Evolutionary conservation across 306 rosid species (phyloP), one percentile per base, ranked within the genome.

Genomic region (Dicorynia guianensis): DNA sequence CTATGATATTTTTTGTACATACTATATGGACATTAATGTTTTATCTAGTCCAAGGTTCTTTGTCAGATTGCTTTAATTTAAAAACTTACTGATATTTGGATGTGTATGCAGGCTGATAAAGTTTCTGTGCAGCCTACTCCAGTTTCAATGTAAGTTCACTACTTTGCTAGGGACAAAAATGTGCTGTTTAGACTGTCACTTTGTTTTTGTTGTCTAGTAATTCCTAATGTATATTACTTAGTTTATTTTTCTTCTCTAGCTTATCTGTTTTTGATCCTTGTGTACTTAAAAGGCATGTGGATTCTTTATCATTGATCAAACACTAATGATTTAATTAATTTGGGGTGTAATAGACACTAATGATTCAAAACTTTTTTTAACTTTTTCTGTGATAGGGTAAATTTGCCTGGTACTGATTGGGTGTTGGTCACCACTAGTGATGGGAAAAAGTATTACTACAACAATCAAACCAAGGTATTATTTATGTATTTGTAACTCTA

Each of bases 341-440:
- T 6, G 46, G 50, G 46, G 53, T 25, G 30, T 73, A 33, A 73
- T 42, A 11, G 48, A 15, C 68, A 44, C 58, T 25, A 67, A 44
- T 34, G 56, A 69, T 54, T 20, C 30, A 2, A 25, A 43, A 55
- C 11, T 42, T 34, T 56, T 48, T 65, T 59, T 63, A 19, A 15
- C 75, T 80, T 63, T 77, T 52, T 58, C 48, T 74, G 39, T 78
- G 44, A 46, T 58, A 95, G 98, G 97, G 88, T 81, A 63, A 80
- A 82, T 76, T 76, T 95, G 73, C 79, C 90, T 42, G 96, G 97
- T 81, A 92, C 97, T 36, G 98, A 92, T 77, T 95, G 98, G 98
- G 83, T 87, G 34, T 76, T 83, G 84, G 97, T 95, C 70, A 90
- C 93, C 67, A 86, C 91, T 15, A 82, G 88, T 73, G 97, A 95